Evolutionary conservation across 106 monocot genomes (phyloP).

Genomic region (Phalaenopsis aphrodite): DNA sequence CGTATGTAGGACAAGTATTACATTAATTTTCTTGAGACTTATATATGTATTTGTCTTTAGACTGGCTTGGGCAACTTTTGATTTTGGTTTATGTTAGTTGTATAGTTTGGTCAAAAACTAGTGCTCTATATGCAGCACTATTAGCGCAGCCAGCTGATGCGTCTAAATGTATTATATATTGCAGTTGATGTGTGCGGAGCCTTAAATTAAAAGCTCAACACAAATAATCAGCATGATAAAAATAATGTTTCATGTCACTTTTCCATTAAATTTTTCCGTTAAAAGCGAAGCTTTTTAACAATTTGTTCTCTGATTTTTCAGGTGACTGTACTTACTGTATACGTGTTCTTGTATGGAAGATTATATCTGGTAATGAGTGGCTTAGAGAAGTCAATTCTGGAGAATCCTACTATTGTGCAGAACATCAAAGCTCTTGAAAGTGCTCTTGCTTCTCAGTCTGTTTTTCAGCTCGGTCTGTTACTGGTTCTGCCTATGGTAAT

Average conservation of each 20-base stretch:
- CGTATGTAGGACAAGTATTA: too few relatives aligned
- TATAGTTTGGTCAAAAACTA: too few relatives aligned
- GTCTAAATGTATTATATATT: neutral
- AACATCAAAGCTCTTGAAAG: conserved; percentile 65
- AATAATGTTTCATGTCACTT: neutral
- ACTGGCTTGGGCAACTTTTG: too few relatives aligned
- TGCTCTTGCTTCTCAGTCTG: conserved; percentile 79
- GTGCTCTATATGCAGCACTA: neutral
- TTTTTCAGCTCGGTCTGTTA: conserved; percentile 80
- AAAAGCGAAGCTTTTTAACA: neutral
- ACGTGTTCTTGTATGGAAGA: conserved; percentile 85
- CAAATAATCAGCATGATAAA: neutral
- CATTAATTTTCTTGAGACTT: too few relatives aligned
- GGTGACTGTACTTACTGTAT: conserved; percentile 86
- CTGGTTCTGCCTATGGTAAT: conserved; percentile 90
- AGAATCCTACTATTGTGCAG: conserved; percentile 42
- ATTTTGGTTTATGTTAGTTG: too few relatives aligned
- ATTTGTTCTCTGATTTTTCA: conserved; percentile 18
- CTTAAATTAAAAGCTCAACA: neutral
- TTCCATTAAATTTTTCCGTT: neutral
- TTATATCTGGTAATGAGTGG: conserved; percentile 90
- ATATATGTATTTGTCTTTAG: too few relatives aligned
- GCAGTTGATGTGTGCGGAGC: neutral
- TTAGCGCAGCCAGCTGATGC: neutral
- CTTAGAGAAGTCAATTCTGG: conserved; percentile 63